Conservation (phyloP, 148 eudicot genomes). For the Tetragonia tetragonoides region DNA sequence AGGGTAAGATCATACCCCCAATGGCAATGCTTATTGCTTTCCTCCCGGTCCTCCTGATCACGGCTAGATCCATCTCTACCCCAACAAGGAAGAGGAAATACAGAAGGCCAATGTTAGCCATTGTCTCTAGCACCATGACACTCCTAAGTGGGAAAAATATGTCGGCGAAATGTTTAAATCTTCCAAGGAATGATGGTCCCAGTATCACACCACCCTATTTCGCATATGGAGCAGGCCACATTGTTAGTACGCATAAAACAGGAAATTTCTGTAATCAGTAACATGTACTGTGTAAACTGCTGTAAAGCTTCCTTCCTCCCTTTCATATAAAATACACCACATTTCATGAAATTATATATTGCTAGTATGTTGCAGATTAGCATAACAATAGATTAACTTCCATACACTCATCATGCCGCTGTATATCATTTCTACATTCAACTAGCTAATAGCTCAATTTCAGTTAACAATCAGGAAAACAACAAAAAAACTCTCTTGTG, state of each 20-base stretch:
- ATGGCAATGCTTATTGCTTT: constrained; percentile 56
- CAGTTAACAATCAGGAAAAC: no score
- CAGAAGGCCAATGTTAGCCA: constrained; percentile 71
- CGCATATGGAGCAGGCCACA: no score
- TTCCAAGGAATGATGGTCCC: constrained; percentile 67
- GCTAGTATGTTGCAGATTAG: no score
- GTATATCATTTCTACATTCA: no score
- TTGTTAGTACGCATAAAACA: background rate
- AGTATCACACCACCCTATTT: constrained; percentile 64
- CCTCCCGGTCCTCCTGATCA: constrained; percentile 45
- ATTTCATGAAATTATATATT: no score
- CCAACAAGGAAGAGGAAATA: constrained; percentile 73
- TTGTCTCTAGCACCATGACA: constrained; percentile 65
- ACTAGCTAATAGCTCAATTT: no score
- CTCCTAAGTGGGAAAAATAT: constrained; percentile 57
- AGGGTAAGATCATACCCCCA: constrained; percentile 63
- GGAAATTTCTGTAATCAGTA: background rate
- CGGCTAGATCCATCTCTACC: constrained; percentile 59
- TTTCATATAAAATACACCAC: no score
- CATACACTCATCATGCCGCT: no score
- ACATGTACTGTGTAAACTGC: background rate
- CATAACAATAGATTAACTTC: no score
- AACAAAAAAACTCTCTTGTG: no score
- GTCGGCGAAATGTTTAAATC: constrained; percentile 28
- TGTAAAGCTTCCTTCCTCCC: no score